phyloP scores from a whole-genome alignment of 371 early-diverging fungal genomes.

The Blakeslea trispora region DNA sequence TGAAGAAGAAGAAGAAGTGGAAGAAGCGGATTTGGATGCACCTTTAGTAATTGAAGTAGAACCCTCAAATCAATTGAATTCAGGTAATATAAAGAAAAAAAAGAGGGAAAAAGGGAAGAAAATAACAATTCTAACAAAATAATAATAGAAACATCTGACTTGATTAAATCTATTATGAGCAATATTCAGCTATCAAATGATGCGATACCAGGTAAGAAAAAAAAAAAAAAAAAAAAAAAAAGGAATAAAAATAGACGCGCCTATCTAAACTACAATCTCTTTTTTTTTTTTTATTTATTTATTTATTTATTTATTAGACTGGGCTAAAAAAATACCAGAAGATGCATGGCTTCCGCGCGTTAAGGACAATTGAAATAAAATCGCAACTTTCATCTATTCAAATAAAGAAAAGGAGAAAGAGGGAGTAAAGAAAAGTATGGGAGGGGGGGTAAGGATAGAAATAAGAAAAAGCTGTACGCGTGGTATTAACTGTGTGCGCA shows the following conservation, averaged over 20 bases:
- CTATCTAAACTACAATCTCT: not conserved
- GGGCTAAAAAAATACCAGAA: slow-evolving; percentile 46
- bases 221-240: slow-evolving; percentile 7
- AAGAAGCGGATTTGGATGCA: not conserved
- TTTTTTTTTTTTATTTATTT: slow-evolving; percentile 9
- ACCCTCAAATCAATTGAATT: slow-evolving; percentile 12
- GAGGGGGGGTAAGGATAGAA: not conserved
- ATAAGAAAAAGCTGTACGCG: too few species aligned
- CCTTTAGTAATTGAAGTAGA: slow-evolving; percentile 25
- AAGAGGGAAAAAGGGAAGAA: not conserved
- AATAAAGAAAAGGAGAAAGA: slow-evolving; percentile 11
- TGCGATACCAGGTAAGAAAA: slow-evolving; percentile 38
- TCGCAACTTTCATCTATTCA: slow-evolving; percentile 5
- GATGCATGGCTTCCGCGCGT: slow-evolving; percentile 40
- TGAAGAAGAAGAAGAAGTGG: slow-evolving; percentile 5
- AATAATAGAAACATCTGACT: slow-evolving; percentile 32
- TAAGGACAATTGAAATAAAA: slow-evolving; percentile 8
- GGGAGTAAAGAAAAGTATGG: not conserved
- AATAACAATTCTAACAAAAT: not conserved
- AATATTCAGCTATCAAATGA: slow-evolving; percentile 33
- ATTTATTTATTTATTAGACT: too few species aligned
- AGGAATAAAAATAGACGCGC: slow-evolving; percentile 3
- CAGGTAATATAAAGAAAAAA: slow-evolving; percentile 22
- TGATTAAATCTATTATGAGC: slow-evolving; percentile 43
- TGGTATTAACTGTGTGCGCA: too few species aligned